Conservation (phyloP, 2,329 filamentous ascomycete species). For the Scolecobasidium constrictum region DNA sequence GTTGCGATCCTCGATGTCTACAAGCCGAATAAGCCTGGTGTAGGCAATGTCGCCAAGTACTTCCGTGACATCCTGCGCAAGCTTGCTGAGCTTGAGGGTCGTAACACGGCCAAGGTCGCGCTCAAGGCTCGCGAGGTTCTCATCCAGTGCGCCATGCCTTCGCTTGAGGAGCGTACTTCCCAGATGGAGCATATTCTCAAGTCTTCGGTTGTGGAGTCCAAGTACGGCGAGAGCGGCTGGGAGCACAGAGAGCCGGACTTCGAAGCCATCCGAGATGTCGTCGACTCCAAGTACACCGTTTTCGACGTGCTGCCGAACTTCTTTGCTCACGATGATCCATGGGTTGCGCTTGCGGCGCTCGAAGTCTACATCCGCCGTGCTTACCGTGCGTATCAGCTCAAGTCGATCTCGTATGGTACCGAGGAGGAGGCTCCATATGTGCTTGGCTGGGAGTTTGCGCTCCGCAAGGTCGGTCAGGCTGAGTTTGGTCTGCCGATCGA, state of each 20-base stretch:
- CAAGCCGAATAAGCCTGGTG: constrained; percentile 83
- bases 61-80: constrained; percentile 73
- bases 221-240: constrained; percentile 94
- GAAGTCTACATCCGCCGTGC: constrained; percentile 95
- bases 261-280: constrained; percentile 89
- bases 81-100: constrained; percentile 83
- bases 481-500: constrained; percentile 77
- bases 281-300: constrained; percentile 97
- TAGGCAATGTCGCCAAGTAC: constrained; percentile 79
- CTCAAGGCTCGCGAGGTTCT: constrained; percentile 95
- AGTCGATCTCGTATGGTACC: constrained; percentile 78
- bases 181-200: constrained; percentile 99
- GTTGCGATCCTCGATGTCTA: constrained; percentile 90
- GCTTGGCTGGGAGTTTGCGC: constrained; percentile 89
- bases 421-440: constrained; percentile 65
- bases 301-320: constrained; percentile 93
- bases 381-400: constrained; percentile 90
- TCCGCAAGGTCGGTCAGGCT: constrained; percentile 84
- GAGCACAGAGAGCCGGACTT: constrained; percentile 88
- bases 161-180: constrained; percentile 81
- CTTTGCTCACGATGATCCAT: constrained; percentile 88
- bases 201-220: constrained; percentile 90
- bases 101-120: constrained; percentile 82
- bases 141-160: constrained; percentile 93
- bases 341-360: constrained; percentile 85